Evolutionary conservation across 768 basidiomycete species (phyloP), one percentile per base, ranked within the genome.

Genomic region (Collybiopsis luxurians): DNA sequence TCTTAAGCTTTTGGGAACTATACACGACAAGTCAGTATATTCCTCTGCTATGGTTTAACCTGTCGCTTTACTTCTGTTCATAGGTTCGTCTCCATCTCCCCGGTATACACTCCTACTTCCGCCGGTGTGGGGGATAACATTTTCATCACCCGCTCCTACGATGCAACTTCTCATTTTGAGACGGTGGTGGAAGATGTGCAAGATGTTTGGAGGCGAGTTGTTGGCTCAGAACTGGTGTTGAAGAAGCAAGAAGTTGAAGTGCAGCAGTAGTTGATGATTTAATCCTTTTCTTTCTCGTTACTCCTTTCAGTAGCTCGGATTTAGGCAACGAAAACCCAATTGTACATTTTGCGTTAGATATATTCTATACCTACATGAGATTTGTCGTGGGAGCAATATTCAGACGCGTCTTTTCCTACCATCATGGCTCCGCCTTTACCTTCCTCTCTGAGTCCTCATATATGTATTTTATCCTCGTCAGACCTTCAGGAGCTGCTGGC

Each of bases 111-210:
- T 26, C 95, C 97, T 6, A 94, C 95, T 3, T 80, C 90, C 45
- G 73, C 82, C 40, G 97, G 97, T 56, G 68, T 82, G 59, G 73
- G 77, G 44, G 95, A 99, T 77, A 90, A 93, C 69, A 92, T 99
- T 69, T 99, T 91, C 79, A 87, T 99, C 75, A 99, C 97, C 54
- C 89, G 89, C 55, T 97, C 95, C 15, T 99, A 98, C 74, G 97
- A 99, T 69, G 96, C 97, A 7, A 98, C 97, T 11, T 95, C 92
- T 27, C 97, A 99, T 76, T 98, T 99, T 70, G 97, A 99, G 80
- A 97, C 93, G 26, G 95, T 98, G 46, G 93, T 96, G 24, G 94
- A 98, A 51, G 96, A 99, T 59, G 97, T 99, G 36, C 88, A 90
- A 59, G 91, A 98, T 71, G 92, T 98, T 40, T 99, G 94, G 93